phyloP scores from a whole-genome alignment of 306 rosid genomes.

The Inga oerstediana region DNA sequence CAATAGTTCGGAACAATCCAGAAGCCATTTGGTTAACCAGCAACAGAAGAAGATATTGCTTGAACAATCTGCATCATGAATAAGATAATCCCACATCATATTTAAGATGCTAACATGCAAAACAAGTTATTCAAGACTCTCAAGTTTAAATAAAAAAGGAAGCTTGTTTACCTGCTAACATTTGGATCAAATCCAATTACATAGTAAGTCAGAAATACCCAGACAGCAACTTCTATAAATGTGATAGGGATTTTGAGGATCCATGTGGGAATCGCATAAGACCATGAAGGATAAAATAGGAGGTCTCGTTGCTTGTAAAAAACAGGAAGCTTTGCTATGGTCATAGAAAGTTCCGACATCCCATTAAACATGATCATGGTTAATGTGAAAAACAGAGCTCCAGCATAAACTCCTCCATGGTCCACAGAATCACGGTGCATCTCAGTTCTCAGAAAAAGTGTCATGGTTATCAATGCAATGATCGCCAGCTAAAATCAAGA shows the following conservation, averaged over 20 bases:
- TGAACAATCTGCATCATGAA: constrained; percentile 44
- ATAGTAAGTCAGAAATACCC: constrained; percentile 63
- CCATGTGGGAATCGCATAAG: constrained; percentile 64
- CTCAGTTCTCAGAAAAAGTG: constrained; percentile 68
- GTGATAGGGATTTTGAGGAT: constrained; percentile 51
- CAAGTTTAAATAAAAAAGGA: background rate
- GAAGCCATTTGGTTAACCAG: constrained; percentile 55
- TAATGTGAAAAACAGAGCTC: constrained; percentile 54
- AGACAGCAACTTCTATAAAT: constrained; percentile 48
- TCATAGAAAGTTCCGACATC: constrained; percentile 50
- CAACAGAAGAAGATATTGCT: constrained; percentile 43
- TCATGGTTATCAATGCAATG: constrained; percentile 52
- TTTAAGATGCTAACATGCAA: constrained; percentile 11
- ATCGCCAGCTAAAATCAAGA: constrained; percentile 44
- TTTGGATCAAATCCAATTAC: constrained; percentile 63
- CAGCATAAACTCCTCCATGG: constrained; percentile 55
- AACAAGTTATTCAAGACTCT: background rate
- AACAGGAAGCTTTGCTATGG: constrained; percentile 57
- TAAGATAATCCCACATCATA: background rate
- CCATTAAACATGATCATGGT: constrained; percentile 55
- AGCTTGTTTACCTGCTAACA: constrained; percentile 45
- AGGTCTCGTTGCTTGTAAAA: constrained; percentile 71
- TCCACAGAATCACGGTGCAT: constrained; percentile 56
- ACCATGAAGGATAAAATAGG: constrained; percentile 65
- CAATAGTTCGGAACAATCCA: constrained; percentile 54